phyloP scores from a whole-genome alignment of 257 asterid genomes.

The Penstemon davidsonii region DNA sequence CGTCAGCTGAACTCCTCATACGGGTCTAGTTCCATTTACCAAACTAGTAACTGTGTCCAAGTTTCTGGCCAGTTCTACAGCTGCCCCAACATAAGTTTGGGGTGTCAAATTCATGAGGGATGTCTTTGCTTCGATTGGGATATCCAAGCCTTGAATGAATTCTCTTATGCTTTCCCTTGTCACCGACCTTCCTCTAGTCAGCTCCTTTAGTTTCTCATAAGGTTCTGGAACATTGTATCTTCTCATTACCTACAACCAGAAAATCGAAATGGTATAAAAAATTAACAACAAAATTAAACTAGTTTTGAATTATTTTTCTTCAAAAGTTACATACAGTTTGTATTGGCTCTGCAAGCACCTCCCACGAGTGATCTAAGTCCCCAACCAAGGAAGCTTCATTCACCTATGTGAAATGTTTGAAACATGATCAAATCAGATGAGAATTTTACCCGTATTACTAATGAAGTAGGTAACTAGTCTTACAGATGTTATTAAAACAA shows the following conservation, averaged over 20 bases:
- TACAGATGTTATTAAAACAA: neutral
- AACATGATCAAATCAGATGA: slow-evolving; percentile 1
- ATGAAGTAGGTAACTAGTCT: neutral
- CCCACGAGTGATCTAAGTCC: slow-evolving; percentile 81
- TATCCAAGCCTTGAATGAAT: slow-evolving; percentile 62
- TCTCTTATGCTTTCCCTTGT: slow-evolving; percentile 66
- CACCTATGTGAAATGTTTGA: slow-evolving; percentile 44
- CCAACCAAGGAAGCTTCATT: slow-evolving; percentile 62
- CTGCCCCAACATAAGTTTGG: slow-evolving; percentile 64
- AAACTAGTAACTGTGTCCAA: slow-evolving; percentile 28
- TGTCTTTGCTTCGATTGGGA: slow-evolving; percentile 71
- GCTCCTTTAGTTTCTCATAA: slow-evolving; percentile 88
- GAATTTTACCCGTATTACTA: neutral
- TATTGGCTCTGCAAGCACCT: slow-evolving; percentile 96
- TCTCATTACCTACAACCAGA: slow-evolving; percentile 73
- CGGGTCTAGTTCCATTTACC: slow-evolving; percentile 27
- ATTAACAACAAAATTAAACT: too few relatives aligned
- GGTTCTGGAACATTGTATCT: slow-evolving; percentile 89
- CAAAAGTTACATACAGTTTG: slow-evolving; percentile 67
- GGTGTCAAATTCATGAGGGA: slow-evolving; percentile 70
- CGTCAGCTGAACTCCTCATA: neutral
- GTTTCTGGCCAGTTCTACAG: slow-evolving; percentile 47
- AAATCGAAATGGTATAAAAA: neutral
- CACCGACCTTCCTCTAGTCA: slow-evolving; percentile 85
- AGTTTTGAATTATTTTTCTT: too few relatives aligned